These are phyloP conservation scores for Rosa multiflora DNA, from an alignment of 306 rosid genomes.

Conservation along the genomic window DNA sequence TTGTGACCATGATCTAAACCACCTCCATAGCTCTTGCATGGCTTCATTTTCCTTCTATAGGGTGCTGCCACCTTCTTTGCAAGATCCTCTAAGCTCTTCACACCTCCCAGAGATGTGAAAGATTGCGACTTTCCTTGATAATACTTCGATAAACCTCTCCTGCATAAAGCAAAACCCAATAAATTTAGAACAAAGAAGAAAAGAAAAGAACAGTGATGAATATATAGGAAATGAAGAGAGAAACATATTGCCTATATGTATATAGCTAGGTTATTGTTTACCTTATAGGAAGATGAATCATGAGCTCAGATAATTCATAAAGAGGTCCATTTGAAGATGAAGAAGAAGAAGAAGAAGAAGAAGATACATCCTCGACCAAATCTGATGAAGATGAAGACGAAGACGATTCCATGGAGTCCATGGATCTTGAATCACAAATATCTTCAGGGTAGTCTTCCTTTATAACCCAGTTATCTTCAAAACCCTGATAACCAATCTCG, in stretches of 20 bases:
- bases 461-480: conserved; percentile 28
- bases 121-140: conserved; percentile 86
- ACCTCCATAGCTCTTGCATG: conserved; percentile 75
- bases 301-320: conserved; percentile 66
- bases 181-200: background rate
- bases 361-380: conserved; percentile 57
- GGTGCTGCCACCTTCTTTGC: conserved; percentile 52
- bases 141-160: conserved; percentile 82
- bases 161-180: conserved; percentile 31
- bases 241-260: background rate
- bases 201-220: background rate
- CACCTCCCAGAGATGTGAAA: conserved; percentile 65
- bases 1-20: conserved; percentile 50
- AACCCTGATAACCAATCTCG: conserved; percentile 11
- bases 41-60: conserved; percentile 52
- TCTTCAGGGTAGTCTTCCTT: conserved; percentile 33
- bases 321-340: conserved; percentile 65
- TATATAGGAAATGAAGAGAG: background rate
- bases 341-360: conserved; percentile 28
- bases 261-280: conserved; percentile 27
- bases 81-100: conserved; percentile 67
- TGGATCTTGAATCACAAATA: conserved; percentile 42
- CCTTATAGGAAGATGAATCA: conserved; percentile 84
- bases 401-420: conserved; percentile 42
- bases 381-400: conserved; percentile 59